phyloP scores from a whole-genome alignment of 345 rosid species.

The Kernera saxatilis region DNA sequence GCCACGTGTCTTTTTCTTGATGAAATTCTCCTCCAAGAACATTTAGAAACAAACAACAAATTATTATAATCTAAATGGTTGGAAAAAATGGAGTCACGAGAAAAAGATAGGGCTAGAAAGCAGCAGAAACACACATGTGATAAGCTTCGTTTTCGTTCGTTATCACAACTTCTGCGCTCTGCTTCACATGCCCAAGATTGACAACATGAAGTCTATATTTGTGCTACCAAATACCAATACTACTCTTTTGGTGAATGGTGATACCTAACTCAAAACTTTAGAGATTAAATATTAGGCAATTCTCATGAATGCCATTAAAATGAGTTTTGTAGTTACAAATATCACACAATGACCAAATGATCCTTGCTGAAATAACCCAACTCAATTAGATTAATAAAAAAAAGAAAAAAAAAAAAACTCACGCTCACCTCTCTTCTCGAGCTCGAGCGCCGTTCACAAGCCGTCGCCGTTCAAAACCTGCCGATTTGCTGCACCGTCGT shows the following conservation, averaged over 20 bases:
- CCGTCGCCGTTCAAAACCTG: no score
- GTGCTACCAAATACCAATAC: background rate
- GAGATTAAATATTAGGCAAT: background rate
- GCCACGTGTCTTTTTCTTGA: background rate
- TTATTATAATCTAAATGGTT: background rate
- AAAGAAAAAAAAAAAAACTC: no score
- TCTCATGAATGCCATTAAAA: no score
- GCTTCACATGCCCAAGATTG: slow-evolving; percentile 29
- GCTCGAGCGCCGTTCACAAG: no score
- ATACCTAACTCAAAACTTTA: background rate
- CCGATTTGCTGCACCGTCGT: no score
- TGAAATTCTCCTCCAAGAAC: background rate
- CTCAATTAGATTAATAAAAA: no score
- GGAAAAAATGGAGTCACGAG: slow-evolving; percentile 3
- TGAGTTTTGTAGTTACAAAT: no score
- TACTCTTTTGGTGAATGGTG: background rate
- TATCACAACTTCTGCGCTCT: slow-evolving; percentile 9
- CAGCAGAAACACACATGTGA: slow-evolving; percentile 23
- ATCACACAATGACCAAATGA: no score
- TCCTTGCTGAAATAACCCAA: no score
- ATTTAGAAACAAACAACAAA: background rate
- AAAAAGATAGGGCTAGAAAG: slow-evolving; percentile 11
- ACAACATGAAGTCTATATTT: slow-evolving; percentile 26
- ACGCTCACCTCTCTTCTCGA: no score
- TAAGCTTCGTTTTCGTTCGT: slow-evolving; percentile 3